A percentile compares a stretch with the other conserved stretches of the same genome.
These are phyloP conservation scores for Quercus engelmannii DNA, from an alignment of 306 rosid genomes.

Conservation along the genomic window DNA sequence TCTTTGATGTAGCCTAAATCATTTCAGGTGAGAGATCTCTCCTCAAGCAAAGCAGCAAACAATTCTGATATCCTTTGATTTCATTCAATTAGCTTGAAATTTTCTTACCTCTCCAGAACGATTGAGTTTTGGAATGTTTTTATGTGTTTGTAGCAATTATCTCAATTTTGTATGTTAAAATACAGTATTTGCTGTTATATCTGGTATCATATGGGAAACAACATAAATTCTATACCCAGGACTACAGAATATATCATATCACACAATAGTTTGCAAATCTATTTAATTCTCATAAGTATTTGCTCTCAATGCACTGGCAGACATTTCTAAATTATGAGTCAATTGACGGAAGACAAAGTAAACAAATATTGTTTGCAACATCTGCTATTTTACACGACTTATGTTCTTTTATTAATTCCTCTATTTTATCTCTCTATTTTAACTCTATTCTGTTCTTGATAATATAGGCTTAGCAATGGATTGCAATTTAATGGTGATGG, in stretches of 20 bases:
- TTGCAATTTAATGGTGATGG: background rate
- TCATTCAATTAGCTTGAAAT: background rate
- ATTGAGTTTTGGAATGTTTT: background rate
- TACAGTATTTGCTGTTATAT: background rate
- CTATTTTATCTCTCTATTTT: background rate
- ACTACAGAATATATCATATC: background rate
- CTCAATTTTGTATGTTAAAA: background rate
- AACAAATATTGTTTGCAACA: background rate
- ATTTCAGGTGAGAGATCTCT: slow-evolving; percentile 13
- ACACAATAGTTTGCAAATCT: background rate
- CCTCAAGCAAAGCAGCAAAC: background rate
- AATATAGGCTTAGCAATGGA: background rate
- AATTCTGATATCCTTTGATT: background rate
- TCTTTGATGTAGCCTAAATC: slow-evolving; percentile 30
- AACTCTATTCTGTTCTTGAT: background rate
- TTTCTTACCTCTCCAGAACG: background rate
- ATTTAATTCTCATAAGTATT: background rate
- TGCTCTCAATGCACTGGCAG: too few species aligned
- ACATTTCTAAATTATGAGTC: background rate
- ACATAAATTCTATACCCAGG: background rate
- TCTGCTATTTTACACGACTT: background rate
- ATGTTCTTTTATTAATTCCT: background rate
- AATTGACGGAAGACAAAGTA: background rate
- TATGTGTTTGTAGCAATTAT: background rate
- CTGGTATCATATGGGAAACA: background rate